These are phyloP conservation scores for Fusarium pseudoanthophilum DNA, from an alignment of 2,329 filamentous ascomycete genomes.

Conservation along the genomic window DNA sequence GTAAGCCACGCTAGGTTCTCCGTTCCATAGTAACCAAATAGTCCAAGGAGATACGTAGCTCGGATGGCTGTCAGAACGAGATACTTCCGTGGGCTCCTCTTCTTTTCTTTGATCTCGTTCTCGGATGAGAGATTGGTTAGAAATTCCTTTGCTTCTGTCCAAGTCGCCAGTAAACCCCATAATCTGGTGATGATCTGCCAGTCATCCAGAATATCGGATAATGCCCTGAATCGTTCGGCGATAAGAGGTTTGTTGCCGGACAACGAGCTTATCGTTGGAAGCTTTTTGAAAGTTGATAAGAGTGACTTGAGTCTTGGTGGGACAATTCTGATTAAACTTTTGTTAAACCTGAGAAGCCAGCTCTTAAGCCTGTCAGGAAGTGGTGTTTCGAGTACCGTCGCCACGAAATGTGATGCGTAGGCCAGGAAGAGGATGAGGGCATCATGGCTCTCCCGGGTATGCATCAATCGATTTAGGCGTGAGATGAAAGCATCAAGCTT, in stretches of 20 bases:
- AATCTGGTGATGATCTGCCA: slow-evolving; percentile 33
- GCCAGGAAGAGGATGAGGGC: slow-evolving; percentile 25
- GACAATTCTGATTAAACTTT: fast-evolving
- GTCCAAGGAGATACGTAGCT: slow-evolving; percentile 8
- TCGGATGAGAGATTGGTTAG: background rate
- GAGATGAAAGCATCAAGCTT: slow-evolving; percentile 27
- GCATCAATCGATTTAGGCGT: slow-evolving; percentile 19
- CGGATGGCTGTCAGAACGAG: background rate
- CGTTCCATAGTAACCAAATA: slow-evolving; percentile 5
- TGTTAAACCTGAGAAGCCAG: background rate
- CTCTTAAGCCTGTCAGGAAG: background rate
- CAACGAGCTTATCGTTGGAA: background rate
- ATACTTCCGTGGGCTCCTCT: background rate
- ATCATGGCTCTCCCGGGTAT: slow-evolving; percentile 31
- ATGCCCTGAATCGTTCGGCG: slow-evolving; percentile 8
- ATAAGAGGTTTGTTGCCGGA: background rate
- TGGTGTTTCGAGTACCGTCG: slow-evolving; percentile 15
- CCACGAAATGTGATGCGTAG: slow-evolving; percentile 23
- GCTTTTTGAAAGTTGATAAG: background rate
- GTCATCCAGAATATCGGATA: slow-evolving; percentile 30
- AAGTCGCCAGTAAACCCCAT: slow-evolving; percentile 21
- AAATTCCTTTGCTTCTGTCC: slow-evolving; percentile 22
- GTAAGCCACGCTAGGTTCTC: slow-evolving; percentile 26
- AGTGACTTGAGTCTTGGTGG: background rate
- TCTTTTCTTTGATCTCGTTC: background rate